These are phyloP conservation scores for Tetrapisispora phaffii DNA, from an alignment of 805 yeast species.

Conservation along the genomic window DNA sequence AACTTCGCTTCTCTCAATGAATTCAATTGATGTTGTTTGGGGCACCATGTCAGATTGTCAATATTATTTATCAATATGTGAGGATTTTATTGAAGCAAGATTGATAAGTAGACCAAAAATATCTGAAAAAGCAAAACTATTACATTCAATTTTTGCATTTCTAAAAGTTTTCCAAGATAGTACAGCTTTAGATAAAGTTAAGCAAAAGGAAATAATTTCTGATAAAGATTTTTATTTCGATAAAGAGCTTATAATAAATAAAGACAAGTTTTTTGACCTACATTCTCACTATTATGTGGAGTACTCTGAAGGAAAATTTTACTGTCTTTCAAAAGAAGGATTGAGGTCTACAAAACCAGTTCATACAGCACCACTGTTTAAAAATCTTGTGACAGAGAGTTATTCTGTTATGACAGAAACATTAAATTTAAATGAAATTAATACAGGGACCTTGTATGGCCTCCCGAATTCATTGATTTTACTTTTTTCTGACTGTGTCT, in stretches of 20 bases:
- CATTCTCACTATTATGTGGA: background rate
- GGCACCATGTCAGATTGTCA: slow-evolving; percentile 84
- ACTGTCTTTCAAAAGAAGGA: background rate
- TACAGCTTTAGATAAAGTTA: slow-evolving; percentile 34
- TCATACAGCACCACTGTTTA: slow-evolving; percentile 31
- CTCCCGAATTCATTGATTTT: slow-evolving; percentile 70
- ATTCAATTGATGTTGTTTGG: slow-evolving; percentile 80
- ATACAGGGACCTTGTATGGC: slow-evolving; percentile 76
- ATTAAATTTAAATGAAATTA: slow-evolving; percentile 35
- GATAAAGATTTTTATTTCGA: background rate
- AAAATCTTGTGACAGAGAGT: slow-evolving; percentile 34
- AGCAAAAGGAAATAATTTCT: slow-evolving; percentile 3
- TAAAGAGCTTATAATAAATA: background rate
- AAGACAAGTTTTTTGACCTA: background rate
- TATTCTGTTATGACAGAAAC: slow-evolving; percentile 12
- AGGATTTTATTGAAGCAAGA: slow-evolving; percentile 59
- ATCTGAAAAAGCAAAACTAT: slow-evolving; percentile 63
- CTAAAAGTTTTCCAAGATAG: slow-evolving; percentile 69
- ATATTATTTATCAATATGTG: slow-evolving; percentile 66
- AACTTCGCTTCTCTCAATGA: slow-evolving; percentile 78
- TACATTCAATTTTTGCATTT: slow-evolving; percentile 72
- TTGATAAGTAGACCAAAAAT: slow-evolving; percentile 55
- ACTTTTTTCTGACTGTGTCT: slow-evolving; percentile 64
- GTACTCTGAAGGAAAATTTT: background rate
- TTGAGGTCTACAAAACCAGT: background rate